Conservation (phyloP, 2,329 filamentous ascomycete species). For the Dendrostoma leiphaemia region DNA sequence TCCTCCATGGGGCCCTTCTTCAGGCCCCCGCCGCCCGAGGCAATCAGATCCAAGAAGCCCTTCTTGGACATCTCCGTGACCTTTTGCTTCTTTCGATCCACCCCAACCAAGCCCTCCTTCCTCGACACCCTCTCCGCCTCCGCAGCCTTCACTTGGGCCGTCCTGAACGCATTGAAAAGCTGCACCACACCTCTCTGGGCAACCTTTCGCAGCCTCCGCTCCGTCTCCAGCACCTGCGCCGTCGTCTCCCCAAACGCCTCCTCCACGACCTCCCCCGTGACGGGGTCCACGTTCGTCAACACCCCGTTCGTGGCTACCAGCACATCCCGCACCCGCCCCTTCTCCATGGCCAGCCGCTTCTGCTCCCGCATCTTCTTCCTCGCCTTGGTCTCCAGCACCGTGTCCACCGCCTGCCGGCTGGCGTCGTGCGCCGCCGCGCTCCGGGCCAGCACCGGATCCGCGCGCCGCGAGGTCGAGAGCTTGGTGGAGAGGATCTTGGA, state of each 20-base stretch:
- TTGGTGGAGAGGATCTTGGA: slow-evolving; percentile 91
- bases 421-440: slow-evolving; percentile 72
- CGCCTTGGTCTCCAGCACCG: slow-evolving; percentile 78
- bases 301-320: slow-evolving; percentile 54
- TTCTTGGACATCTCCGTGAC: slow-evolving; percentile 96
- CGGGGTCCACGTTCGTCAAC: slow-evolving; percentile 43
- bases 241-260: slow-evolving; percentile 44
- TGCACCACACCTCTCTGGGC: slow-evolving; percentile 93
- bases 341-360: slow-evolving; percentile 75
- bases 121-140: slow-evolving; percentile 70
- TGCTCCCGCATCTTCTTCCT: slow-evolving; percentile 76
- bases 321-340: slow-evolving; percentile 85
- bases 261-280: slow-evolving; percentile 37
- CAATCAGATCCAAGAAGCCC: slow-evolving; percentile 90
- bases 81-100: slow-evolving; percentile 78
- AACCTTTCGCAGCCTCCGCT: slow-evolving; percentile 79
- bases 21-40: slow-evolving; percentile 56
- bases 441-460: slow-evolving; percentile 88
- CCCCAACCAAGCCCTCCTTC: slow-evolving; percentile 74
- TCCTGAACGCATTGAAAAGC: slow-evolving; percentile 92
- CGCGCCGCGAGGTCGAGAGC: slow-evolving; percentile 74
- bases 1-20: slow-evolving; percentile 60
- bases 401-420: slow-evolving; percentile 69
- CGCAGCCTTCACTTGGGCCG: slow-evolving; percentile 84
- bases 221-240: slow-evolving; percentile 62